Base-by-base conservation (phyloP, 1,284 basidiomycete genomes). In the Trametes versicolor region DNA sequence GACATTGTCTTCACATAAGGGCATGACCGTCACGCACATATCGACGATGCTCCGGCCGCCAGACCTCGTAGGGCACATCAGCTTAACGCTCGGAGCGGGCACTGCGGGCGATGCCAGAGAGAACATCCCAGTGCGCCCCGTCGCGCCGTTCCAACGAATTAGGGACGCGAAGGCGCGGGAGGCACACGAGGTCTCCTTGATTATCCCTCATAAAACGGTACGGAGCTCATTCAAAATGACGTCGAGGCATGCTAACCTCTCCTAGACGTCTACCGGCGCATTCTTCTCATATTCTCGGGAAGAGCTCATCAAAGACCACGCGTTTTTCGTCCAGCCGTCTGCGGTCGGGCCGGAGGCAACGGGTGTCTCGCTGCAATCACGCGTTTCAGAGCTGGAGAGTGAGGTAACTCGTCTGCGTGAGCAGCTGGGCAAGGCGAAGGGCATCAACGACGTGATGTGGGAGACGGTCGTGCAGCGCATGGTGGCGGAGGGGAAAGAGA, bases 361-460 rank as follows among this genome's bases (percentile, higher is more conserved):
- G 61, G 78, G 80, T 8, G 71, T 74, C 0, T 79, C 83, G 4
- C 75, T 87, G 62, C 83, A 87, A 64, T 77, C 83, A 23, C 86
- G 84, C 48, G 82, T 95, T 10, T 74, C 83, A n/a, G 87, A 90
- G 68, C 85, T 97, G 0, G 90, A 94, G 76, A 78, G 80, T 2
- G 94, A 97, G 75, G 84, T 95, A 10, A 81, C 82, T 58, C 79
- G 77, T 25, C 77, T 96, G 63, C 85, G 83, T 37, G 84, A 86
- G 52, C 89, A 94, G 68, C 80, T 97, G 1, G 87, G 87, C 29
- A 90, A 88, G 74, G 95, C 95, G 4, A 93, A 94, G 73, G 87
- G 89, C 37, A 84, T 96, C 63, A 97, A 97, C 70, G 94, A 96
- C 73, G 84, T 86, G 58, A 96, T 97, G 91, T 97, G 95, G 95